These are phyloP conservation scores for Globisporangium alternatum DNA, from an alignment of 352 stramenopile species.

Conservation along the genomic window DNA sequence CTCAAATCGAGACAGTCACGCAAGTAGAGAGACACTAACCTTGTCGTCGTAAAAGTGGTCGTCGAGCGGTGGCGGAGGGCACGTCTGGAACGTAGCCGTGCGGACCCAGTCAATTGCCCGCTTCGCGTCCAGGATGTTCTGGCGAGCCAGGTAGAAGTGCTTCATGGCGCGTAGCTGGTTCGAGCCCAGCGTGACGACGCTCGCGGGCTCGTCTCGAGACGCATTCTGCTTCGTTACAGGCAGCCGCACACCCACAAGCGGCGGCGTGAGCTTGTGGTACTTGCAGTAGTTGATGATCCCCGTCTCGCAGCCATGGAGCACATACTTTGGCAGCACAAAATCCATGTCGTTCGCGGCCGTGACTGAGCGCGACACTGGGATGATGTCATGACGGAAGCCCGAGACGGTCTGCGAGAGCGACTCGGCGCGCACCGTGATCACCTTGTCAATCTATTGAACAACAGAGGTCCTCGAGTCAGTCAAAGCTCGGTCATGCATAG, in stretches of 20 bases:
- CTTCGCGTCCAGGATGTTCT: neutral
- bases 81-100: neutral
- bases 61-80: neutral
- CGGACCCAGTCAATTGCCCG: constrained; percentile 1
- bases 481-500: neutral
- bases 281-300: constrained; percentile 4
- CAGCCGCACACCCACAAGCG: neutral
- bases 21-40: neutral
- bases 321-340: constrained; percentile 8
- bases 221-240: neutral
- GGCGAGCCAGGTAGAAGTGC: neutral
- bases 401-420: neutral
- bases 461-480: neutral
- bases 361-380: neutral
- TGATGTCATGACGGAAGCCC: neutral
- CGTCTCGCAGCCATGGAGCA: neutral
- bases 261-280: neutral
- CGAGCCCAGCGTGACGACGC: neutral
- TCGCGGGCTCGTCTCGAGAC: neutral
- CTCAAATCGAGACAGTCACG: no score
- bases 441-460: neutral
- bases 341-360: neutral
- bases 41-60: constrained; percentile 4
- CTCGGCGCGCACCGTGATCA: neutral
- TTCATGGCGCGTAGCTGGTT: constrained; percentile 2